Conservation (phyloP, 176 grass and related monocot genomes). For the Bromus sterilis region DNA sequence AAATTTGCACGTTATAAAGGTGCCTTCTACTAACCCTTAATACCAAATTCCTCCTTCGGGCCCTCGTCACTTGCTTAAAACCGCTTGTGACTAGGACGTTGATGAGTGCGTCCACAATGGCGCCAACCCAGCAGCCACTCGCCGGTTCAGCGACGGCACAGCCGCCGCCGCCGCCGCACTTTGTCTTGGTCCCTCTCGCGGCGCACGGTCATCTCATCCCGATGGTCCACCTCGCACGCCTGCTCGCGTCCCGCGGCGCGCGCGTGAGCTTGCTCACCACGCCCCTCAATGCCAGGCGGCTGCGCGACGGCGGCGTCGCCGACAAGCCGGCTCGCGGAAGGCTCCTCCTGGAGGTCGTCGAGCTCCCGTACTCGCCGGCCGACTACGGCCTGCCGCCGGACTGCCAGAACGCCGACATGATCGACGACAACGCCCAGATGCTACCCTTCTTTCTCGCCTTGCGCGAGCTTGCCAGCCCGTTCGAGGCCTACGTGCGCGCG, state of each 20-base stretch:
- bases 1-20: not conserved
- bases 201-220: conserved; percentile 64
- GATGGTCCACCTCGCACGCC: conserved; percentile 48
- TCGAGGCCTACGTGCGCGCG: conserved; percentile 18
- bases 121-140: not conserved
- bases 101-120: conserved; percentile 1
- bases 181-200: conserved; percentile 45
- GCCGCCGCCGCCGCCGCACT: conserved; percentile 18
- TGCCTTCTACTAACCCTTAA: not conserved
- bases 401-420: conserved; percentile 33
- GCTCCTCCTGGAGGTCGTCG: conserved; percentile 33
- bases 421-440: not conserved
- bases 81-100: not conserved
- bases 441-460: conserved; percentile 19
- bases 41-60: not conserved
- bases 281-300: conserved; percentile 30
- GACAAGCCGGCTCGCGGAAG: not conserved
- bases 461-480: conserved; percentile 3
- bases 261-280: conserved; percentile 40
- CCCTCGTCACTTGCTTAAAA: not conserved
- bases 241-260: conserved; percentile 37
- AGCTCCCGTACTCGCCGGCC: conserved; percentile 22
- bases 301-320: conserved; percentile 23
- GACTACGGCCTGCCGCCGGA: conserved; percentile 24
- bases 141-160: not conserved